A percentile compares a stretch with the other conserved stretches of the same genome.
Evolutionary conservation across 371 early-diverging fungal species (phyloP).

Genomic region (Mortierella sp.): DNA sequence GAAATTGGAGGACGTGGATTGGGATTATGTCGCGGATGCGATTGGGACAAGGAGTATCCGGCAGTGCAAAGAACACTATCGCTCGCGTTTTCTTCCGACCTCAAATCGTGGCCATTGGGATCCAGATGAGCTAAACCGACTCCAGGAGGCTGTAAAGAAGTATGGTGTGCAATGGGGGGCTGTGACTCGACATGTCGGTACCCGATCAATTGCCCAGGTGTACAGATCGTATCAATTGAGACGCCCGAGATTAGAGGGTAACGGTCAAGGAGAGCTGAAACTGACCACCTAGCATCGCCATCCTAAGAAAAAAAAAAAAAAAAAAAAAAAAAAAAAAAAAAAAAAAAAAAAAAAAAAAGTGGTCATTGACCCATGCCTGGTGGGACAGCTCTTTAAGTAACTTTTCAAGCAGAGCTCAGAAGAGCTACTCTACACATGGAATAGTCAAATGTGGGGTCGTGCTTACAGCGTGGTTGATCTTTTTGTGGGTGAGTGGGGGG

Average conservation of each 20-base stretch:
- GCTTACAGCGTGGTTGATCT: too few relatives aligned
- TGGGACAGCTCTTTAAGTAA: not conserved
- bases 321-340: not conserved
- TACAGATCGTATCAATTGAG: not conserved
- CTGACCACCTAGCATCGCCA: not conserved
- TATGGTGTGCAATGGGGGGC: too few relatives aligned
- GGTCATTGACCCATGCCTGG: not conserved
- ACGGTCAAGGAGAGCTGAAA: not conserved
- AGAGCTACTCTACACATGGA: not conserved
- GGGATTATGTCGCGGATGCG: not conserved
- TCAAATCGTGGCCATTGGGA: not conserved
- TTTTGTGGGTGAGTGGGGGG: not conserved
- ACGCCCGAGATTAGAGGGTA: not conserved
- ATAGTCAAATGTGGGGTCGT: not conserved
- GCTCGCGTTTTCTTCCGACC: not conserved
- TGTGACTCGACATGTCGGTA: not conserved
- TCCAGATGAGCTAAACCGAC: not conserved
- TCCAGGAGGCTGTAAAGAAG: not conserved
- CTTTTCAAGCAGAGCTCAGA: too few relatives aligned
- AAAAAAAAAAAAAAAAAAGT: constrained; percentile 5
- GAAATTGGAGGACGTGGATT: not conserved
- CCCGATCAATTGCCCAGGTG: not conserved
- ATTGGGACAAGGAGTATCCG: not conserved
- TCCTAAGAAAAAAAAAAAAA: not conserved
- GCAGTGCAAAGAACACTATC: not conserved